Conservation (phyloP, 306 rosid genomes). For the Cajanus cajan region DNA sequence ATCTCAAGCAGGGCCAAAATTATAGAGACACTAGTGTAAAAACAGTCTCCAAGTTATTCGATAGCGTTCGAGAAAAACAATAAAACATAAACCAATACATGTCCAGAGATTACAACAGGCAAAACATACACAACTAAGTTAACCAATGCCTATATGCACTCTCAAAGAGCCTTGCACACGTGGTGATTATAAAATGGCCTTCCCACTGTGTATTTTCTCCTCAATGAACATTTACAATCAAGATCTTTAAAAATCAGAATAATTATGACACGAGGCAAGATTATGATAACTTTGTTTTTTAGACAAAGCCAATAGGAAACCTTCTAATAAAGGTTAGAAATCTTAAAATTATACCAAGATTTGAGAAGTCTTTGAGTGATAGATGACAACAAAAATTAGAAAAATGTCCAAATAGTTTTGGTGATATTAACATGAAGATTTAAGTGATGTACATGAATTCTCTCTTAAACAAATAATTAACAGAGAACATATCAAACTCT, state of each 20-base stretch:
- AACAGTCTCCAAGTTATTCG: slow-evolving; percentile 88
- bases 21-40: slow-evolving; percentile 77
- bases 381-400: too few species aligned
- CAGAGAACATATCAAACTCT: too few species aligned
- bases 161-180: slow-evolving; percentile 12
- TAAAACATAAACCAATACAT: slow-evolving; percentile 84
- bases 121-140: background rate
- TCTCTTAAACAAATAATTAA: too few species aligned
- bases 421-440: too few species aligned
- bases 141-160: background rate
- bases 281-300: too few species aligned
- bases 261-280: too few species aligned
- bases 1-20: slow-evolving; percentile 88
- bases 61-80: slow-evolving; percentile 74
- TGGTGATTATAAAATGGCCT: background rate
- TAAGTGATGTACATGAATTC: too few species aligned
- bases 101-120: background rate
- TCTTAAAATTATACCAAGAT: too few species aligned
- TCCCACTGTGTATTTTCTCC: background rate
- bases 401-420: too few species aligned
- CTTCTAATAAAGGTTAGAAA: too few species aligned
- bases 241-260: background rate
- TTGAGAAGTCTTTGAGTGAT: too few species aligned
- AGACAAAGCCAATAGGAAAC: too few species aligned
- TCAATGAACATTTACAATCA: background rate